Evolutionary conservation across 345 rosid genomes (phyloP), one percentile per base, ranked within the genome.

Genomic region (Eutrema heterophyllum): DNA sequence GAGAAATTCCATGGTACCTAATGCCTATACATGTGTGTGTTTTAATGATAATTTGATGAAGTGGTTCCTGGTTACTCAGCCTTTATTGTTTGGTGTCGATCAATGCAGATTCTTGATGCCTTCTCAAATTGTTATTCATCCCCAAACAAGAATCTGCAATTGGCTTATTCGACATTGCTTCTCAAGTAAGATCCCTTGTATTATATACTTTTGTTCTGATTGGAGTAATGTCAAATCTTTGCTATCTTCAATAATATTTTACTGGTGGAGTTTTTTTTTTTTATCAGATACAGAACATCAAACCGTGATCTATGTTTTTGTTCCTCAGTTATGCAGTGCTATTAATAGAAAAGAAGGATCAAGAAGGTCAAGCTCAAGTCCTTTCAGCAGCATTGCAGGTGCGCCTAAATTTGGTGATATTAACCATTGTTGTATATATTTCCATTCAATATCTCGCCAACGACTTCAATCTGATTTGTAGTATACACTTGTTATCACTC

Each of bases 361-460:
- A 84, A 80, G 97, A 90, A 69, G 98, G 99, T 68, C 97, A 92
- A 86, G 83, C 94, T 45, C 99, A 92, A 70, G 98, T 87, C 75
- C n/a, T n/a, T n/a, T n/a, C n/a, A n/a, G n/a, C n/a, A n/a, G n/a
- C n/a, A n/a, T n/a, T n/a, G n/a, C n/a, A 85, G 97, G 98, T 88
- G 71, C 36, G 66, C 24, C 27, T 54, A 63, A 26, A 55, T 62
- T 13, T 75, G 7, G 29, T 74, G 45, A 39, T 24, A 16, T 43
- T 53, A 29, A 52, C 56, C 16, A 32, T 43, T 2, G 7, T 75
- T 30, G 32, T 40, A 11, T n/a, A n/a, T n/a, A n/a, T n/a, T n/a
- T n/a, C n/a, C n/a, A n/a, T n/a, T n/a, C n/a, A n/a, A n/a, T n/a
- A n/a, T n/a, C n/a, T n/a, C n/a, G n/a, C n/a, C n/a, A n/a, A n/a